Evolutionary conservation across 176 grass and related monocot species (phyloP).

Genomic region (Miscanthus lutarioriparius): DNA sequence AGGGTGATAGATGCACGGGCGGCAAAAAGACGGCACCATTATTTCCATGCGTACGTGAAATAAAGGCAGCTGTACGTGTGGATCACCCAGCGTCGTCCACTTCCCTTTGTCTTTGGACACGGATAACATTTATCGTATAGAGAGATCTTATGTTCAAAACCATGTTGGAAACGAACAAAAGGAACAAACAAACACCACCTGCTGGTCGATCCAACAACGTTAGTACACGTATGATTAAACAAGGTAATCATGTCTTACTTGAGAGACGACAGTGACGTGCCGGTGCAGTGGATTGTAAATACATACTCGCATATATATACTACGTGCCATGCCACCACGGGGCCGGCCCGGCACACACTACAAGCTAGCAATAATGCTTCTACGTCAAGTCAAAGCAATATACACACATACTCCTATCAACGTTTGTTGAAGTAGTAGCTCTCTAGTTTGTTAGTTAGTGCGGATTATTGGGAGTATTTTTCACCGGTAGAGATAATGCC

Average conservation of each 20-base stretch:
- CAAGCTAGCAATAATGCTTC: slow-evolving; percentile 10
- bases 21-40: background rate
- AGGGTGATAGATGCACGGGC: background rate
- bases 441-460: background rate
- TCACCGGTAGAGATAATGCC: background rate
- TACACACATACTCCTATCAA: background rate
- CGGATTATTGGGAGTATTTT: background rate
- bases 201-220: slow-evolving; percentile 28
- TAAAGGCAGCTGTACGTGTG: background rate
- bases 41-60: background rate
- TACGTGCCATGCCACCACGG: background rate
- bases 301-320: background rate
- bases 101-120: background rate
- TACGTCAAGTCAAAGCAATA: slow-evolving; percentile 40
- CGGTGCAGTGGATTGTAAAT: background rate
- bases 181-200: background rate
- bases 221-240: background rate
- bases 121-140: background rate
- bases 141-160: background rate
- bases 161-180: background rate
- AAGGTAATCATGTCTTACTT: background rate
- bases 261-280: background rate
- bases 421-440: background rate
- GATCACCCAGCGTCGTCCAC: background rate
- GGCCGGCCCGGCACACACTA: no score